Evolutionary conservation across 495 filamentous ascomycete species (phyloP).

Genomic region (Astrothelium macrocarpum): DNA sequence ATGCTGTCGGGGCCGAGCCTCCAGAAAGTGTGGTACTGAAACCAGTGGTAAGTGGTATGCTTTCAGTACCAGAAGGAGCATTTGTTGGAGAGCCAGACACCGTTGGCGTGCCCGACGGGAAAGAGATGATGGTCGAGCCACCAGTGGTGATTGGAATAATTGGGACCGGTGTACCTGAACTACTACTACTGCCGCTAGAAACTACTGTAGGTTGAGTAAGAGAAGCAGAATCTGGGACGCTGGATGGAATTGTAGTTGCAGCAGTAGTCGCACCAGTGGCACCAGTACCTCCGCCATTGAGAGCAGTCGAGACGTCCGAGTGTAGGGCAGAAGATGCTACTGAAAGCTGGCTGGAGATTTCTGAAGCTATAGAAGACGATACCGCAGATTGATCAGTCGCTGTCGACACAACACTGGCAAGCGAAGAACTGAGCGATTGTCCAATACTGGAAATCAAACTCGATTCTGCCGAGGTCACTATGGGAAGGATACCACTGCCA

Average conservation of each 20-base stretch:
- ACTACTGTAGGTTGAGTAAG: not conserved
- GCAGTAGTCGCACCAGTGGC: not conserved
- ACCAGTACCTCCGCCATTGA: not conserved
- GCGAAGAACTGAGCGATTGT: conserved; percentile 14
- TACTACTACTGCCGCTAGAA: not conserved
- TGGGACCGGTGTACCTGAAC: conserved; percentile 2
- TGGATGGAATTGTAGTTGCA: not conserved
- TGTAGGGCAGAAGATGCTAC: conserved; percentile 13
- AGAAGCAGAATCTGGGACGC: not conserved
- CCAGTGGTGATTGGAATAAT: not conserved
- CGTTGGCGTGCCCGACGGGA: not conserved
- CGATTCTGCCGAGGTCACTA: conserved; percentile 10
- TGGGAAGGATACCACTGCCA: not conserved
- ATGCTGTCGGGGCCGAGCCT: not conserved
- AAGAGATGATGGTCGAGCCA: not conserved
- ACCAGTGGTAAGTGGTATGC: not conserved
- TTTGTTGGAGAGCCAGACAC: not conserved
- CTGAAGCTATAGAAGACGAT: conserved; percentile 12
- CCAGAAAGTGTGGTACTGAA: not conserved
- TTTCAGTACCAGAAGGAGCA: conserved; percentile 7
- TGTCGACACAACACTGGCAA: conserved; percentile 17
- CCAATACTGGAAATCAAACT: conserved; percentile 14
- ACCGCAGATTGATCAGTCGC: conserved; percentile 16
- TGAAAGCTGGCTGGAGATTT: conserved; percentile 16
- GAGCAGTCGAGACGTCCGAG: conserved; percentile 12